Conservation (phyloP, 768 basidiomycete species). For the Russula brevipes region DNA sequence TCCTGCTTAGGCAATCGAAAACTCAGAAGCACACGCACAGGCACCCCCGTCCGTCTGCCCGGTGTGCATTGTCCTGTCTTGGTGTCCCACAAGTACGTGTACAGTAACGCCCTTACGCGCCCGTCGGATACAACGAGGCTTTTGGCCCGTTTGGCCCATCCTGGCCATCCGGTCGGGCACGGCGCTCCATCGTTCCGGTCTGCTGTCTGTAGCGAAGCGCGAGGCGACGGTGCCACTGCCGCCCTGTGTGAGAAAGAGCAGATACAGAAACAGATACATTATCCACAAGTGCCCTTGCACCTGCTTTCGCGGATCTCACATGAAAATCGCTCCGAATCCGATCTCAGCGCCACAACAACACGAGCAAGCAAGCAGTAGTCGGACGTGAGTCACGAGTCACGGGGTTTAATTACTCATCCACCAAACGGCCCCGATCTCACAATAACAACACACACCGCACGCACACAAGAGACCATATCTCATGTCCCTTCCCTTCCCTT, state of each 20-base stretch:
- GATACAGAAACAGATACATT: not conserved
- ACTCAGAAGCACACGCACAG: conserved; percentile 6
- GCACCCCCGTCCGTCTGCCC: conserved; percentile 4
- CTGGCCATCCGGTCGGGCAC: not conserved
- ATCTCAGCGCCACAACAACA: not conserved
- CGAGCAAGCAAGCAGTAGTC: too few relatives aligned
- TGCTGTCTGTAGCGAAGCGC: not conserved
- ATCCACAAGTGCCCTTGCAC: not conserved
- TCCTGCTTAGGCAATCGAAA: conserved; percentile 9
- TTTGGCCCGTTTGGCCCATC: conserved; percentile 5
- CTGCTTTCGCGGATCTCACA: not conserved
- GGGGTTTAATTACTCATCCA: not conserved
- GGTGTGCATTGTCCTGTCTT: not conserved
- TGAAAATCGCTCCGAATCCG: not conserved
- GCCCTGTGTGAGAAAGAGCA: not conserved
- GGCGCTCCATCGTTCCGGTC: too few relatives aligned
- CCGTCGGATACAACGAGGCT: conserved; percentile 18
- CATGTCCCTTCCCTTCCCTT: too few relatives aligned
- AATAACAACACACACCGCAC: not conserved
- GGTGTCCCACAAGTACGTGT: not conserved
- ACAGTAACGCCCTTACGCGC: not conserved
- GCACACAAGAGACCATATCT: not conserved
- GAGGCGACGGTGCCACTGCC: not conserved
- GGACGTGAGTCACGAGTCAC: conserved; percentile 10
- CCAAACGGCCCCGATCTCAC: not conserved